Conservation (phyloP, 805 yeast genomes). For the Starmerella stigmatis region DNA sequence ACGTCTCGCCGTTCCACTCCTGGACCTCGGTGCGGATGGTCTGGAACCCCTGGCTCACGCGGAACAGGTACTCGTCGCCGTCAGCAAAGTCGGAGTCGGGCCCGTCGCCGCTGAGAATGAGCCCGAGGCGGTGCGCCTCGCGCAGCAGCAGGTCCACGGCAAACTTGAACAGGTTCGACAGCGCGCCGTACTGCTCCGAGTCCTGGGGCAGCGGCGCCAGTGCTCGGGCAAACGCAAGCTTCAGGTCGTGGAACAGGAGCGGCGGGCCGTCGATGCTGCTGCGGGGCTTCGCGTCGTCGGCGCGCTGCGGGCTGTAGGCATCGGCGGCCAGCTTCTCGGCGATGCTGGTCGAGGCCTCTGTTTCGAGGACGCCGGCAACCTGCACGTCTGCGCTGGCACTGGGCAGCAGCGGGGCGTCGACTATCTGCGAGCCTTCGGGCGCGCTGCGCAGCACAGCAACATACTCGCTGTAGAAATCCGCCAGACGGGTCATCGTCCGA, state of each 20-base stretch:
- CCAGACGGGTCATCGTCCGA: conserved; percentile 10
- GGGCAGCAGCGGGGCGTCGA: conserved; percentile 19
- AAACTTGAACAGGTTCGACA: conserved; percentile 27
- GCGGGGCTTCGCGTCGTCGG: conserved; percentile 1
- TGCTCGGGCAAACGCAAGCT: conserved; percentile 26
- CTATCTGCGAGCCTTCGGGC: conserved; percentile 15
- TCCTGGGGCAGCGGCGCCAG: conserved; percentile 25
- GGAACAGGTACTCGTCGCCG: conserved; percentile 22
- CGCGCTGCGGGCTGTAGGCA: conserved; percentile 8
- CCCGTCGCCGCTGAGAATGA: conserved; percentile 16
- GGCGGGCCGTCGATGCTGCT: conserved; percentile 8
- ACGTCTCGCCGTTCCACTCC: conserved; percentile 82
- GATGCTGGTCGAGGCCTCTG: conserved; percentile 17
- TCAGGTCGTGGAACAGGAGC: conserved; percentile 25
- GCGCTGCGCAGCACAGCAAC: conserved; percentile 17
- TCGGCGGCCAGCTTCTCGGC: conserved; percentile 15
- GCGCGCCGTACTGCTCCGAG: conserved; percentile 24
- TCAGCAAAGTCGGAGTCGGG: conserved; percentile 9
- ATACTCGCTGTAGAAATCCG: conserved; percentile 20
- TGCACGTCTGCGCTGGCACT: conserved; percentile 10
- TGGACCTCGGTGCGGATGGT: conserved; percentile 48
- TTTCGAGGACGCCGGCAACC: conserved; percentile 17
- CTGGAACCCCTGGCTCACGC: conserved; percentile 24
- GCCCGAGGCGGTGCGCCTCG: conserved; percentile 28
- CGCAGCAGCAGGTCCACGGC: conserved; percentile 29